Evolutionary conservation across 306 rosid species (phyloP), one percentile per base, ranked within the genome.

Genomic region (Fagus sylvatica): DNA sequence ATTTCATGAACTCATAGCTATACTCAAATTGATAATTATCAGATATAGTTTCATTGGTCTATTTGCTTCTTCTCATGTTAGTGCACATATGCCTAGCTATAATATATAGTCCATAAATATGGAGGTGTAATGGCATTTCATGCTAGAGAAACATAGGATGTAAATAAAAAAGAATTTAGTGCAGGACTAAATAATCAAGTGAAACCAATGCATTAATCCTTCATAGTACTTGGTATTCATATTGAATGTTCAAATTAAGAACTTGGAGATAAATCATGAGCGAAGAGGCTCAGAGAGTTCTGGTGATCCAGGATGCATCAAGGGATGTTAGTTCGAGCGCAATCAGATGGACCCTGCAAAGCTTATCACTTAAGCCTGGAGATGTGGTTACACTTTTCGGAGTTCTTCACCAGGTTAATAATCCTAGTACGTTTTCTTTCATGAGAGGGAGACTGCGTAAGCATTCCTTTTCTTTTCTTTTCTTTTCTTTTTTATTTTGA

Each of bases 221-320:
- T 55, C 7, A 10, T 19, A 19, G 32, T 55, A 55, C 61, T 22
- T 22, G 28, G 28, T 22, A 22, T 22, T 22, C 28, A 22, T 22
- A 22, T 22, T 22, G 28, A 22, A 22, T 22, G 28, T 22, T 42
- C 48, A 42, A 1, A 42, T 7, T 7, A 42, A 42, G 11, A 42
- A 42, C 10, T 41, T 41, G 2, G 7, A 41, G 46, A 41, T 0
- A 42, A 42, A 28, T 48, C 19, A 81, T 78, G 86, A 62, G 72
- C 10, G 61, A 56, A 62, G 89, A 78, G 42, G 17, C 36, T 66
- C 83, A 86, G 75, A 90, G 74, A 77, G 84, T 89, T 28, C 84
- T 92, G 87, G 91, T 89, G 91, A 85, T 90, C 79, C 91, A 90
- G 43, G 94, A 90, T 72, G 90, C 93, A 78, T 82, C 96, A 65